Evolutionary conservation across 805 yeast genomes (phyloP), one percentile per base, ranked within the genome.

Genomic region (Lipomyces yamanashiensis): DNA sequence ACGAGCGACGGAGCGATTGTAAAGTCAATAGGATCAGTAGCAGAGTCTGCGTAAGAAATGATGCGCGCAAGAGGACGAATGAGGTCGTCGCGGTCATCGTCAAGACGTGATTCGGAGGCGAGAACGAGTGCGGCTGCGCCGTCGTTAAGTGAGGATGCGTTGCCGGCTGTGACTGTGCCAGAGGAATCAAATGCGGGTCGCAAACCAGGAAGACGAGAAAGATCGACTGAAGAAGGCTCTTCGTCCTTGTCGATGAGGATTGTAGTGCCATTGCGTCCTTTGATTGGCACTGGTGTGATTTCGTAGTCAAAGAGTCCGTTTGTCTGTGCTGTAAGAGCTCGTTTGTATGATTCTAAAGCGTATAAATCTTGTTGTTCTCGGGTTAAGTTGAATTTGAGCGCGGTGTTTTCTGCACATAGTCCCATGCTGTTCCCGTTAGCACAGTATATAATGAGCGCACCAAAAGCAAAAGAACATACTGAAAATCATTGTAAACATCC

Each of bases 121-220:
- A 92, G 80, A 34, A 93, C 82, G 47, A 93, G 81, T 52, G 97
- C 97, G 62, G 98, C 96, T 75, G 92, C 98, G 79, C 98, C 98
- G 76, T 92, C 98, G 76, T 91, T 92, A 72, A 92, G 81, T 73
- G 93, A 89, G 41, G 96, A 90, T 37, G 98, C 96, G 74, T 92
- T 92, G 70, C 96, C 96, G 37, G 96, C 97, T 47, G 98, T 92
- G 63, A 92, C 96, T 37, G 97, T 90, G 75, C 98, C 98, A 72
- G 90, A 93, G 78, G 85, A 87, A 76, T 89, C 89, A 84, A 92
- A 92, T 33, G 89, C 97, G 51, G 98, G 88, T 80, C 96, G 85
- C 33, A 97, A 95, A 59, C 85, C 66, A 74, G 82, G 85, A 70
- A 92, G 78, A 77, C 83, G 89, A 39, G 82, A 81, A 74, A 89